Evolutionary conservation across 257 asterid genomes (phyloP).

Genomic region (Plectranthus barbatus): DNA sequence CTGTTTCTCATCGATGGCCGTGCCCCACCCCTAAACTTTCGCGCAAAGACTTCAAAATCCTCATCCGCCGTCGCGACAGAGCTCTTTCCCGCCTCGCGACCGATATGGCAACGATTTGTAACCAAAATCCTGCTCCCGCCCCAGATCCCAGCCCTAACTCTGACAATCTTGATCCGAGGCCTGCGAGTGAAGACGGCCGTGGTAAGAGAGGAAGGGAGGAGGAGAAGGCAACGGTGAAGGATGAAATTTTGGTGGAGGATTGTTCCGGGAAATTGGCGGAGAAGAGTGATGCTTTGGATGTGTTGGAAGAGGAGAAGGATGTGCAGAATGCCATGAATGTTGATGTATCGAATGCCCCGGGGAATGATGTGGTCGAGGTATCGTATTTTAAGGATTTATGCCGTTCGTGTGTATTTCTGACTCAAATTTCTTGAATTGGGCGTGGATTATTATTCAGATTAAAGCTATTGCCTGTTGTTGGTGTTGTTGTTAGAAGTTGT

Average conservation of each 20-base stretch:
- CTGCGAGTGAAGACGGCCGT: background rate
- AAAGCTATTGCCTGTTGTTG: background rate
- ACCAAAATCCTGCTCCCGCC: conserved; percentile 33
- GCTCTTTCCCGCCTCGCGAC: conserved; percentile 53
- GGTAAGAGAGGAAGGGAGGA: conserved; percentile 12
- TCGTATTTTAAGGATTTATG: background rate
- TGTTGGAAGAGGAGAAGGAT: conserved; percentile 21
- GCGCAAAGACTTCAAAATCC: conserved; percentile 47
- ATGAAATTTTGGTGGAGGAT: conserved; percentile 9
- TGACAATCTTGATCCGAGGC: background rate
- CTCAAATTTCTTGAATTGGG: background rate
- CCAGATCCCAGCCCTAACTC: background rate
- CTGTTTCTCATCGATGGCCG: conserved; percentile 64
- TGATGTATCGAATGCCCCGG: conserved; percentile 12
- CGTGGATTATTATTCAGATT: conserved; percentile 12
- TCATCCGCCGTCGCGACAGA: conserved; percentile 60
- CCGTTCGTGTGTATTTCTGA: background rate
- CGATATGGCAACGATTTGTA: conserved; percentile 25
- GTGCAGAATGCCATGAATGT: conserved; percentile 18
- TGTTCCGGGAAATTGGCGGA: conserved; percentile 21
- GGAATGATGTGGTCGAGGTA: conserved; percentile 25
- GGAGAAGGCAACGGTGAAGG: conserved; percentile 17
- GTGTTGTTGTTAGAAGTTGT: background rate
- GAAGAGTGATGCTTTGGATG: conserved; percentile 21
- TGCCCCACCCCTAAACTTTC: conserved; percentile 56